phyloP scores from a whole-genome alignment of 2,329 filamentous ascomycete genomes.

The Fusarium coicis region DNA sequence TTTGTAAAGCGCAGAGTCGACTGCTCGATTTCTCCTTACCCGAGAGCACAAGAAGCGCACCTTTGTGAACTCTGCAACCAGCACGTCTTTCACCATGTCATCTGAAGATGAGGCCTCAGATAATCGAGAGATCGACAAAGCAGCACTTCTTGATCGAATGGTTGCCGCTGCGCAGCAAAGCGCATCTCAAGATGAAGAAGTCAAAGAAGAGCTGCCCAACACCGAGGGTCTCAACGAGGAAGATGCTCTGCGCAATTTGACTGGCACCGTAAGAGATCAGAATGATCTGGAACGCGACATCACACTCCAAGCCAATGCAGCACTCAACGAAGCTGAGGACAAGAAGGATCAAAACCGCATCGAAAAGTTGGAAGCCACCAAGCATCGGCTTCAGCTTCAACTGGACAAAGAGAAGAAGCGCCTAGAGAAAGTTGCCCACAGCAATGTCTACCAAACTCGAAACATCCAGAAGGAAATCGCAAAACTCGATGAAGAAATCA shows the following conservation, averaged over 20 bases:
- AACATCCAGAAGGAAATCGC: slow-evolving; percentile 74
- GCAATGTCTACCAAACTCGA: slow-evolving; percentile 62
- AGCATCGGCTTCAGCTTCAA: slow-evolving; percentile 71
- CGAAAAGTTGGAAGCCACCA: slow-evolving; percentile 64
- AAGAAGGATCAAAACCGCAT: slow-evolving; percentile 72
- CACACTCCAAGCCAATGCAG: slow-evolving; percentile 68
- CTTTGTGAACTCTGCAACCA: background rate
- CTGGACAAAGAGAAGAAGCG: slow-evolving; percentile 65
- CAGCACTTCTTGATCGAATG: slow-evolving; percentile 45
- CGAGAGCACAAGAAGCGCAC: background rate
- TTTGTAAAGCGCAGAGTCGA: background rate
- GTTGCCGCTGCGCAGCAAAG: slow-evolving; percentile 47
- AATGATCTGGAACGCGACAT: slow-evolving; percentile 93
- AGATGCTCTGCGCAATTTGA: slow-evolving; percentile 69
- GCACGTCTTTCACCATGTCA: slow-evolving; percentile 39
- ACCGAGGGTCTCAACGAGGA: slow-evolving; percentile 63
- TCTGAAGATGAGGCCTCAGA: slow-evolving; percentile 36
- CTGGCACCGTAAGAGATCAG: slow-evolving; percentile 81
- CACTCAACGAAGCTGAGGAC: slow-evolving; percentile 70
- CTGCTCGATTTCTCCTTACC: background rate
- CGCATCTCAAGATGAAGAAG: slow-evolving; percentile 21
- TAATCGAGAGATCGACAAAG: slow-evolving; percentile 39
- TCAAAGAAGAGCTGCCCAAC: slow-evolving; percentile 5
- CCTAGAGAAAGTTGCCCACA: slow-evolving; percentile 53
- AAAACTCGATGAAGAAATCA: slow-evolving; percentile 72